Percentiles rank a stretch among this genome's conserved stretches.
phyloP scores from a whole-genome alignment of 2,329 filamentous ascomycete genomes.

The Alternaria rosae region DNA sequence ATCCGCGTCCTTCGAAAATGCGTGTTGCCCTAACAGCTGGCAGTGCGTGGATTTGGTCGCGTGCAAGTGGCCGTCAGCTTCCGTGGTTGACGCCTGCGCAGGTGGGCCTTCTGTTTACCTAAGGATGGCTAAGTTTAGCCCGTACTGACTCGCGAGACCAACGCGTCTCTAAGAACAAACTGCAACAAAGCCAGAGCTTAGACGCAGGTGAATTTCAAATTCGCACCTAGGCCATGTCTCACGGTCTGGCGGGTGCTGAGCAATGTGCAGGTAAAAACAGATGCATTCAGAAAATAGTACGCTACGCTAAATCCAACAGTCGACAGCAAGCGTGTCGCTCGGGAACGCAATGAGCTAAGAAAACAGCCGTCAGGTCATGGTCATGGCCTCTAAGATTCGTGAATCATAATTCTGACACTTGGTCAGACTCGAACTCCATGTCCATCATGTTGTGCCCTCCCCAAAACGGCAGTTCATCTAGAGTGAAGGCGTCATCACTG shows the following conservation, averaged over 20 bases:
- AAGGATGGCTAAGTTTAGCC: slow-evolving; percentile 14
- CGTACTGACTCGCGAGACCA: background rate
- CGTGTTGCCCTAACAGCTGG: background rate
- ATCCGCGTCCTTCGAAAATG: slow-evolving; percentile 7
- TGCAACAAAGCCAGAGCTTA: slow-evolving; percentile 1
- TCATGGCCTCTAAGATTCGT: background rate
- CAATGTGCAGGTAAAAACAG: slow-evolving; percentile 9
- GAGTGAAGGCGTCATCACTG: slow-evolving; percentile 49
- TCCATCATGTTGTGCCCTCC: slow-evolving; percentile 39
- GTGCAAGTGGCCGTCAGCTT: slow-evolving; percentile 10
- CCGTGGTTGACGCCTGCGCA: slow-evolving; percentile 4
- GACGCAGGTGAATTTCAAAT: background rate
- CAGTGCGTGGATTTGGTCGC: background rate
- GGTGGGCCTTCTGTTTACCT: slow-evolving; percentile 21
- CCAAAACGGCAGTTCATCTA: slow-evolving; percentile 51
- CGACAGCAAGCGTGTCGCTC: slow-evolving; percentile 7
- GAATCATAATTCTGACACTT: slow-evolving; percentile 1
- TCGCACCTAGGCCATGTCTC: background rate
- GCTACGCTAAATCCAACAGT: slow-evolving; percentile 7
- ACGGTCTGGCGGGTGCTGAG: background rate
- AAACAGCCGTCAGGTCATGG: background rate
- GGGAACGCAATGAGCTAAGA: slow-evolving; percentile 1
- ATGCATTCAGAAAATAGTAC: slow-evolving; percentile 2
- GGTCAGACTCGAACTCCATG: slow-evolving; percentile 34
- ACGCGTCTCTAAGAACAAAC: background rate